Evolutionary conservation across 2,329 filamentous ascomycete species (phyloP), one percentile per base, ranked within the genome.

Genomic region (Nothopassalora personata): DNA sequence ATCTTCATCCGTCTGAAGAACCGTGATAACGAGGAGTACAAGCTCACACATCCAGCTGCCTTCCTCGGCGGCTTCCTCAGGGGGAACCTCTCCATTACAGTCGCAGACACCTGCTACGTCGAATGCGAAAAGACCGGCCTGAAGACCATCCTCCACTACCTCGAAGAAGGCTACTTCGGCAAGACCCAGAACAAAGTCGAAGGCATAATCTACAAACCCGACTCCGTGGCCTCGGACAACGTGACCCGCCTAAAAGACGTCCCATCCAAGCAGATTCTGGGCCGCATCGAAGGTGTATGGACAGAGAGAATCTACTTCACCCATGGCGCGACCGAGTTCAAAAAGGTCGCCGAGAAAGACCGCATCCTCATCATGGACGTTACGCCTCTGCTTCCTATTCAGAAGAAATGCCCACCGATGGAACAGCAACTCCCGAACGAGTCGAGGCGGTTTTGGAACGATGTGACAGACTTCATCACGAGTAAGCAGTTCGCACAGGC

Each of bases 101-200:
- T 99, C 23, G 89, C 92, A 50, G 94, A 99, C 69, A 83, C 87
- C 64, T 94, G 91, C 69, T 96, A 89, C 73, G 83, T 97, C 60
- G 92, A 87, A 43, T 99, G 94, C 75, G 83, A 88, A n/a, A 87
- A 91, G 77, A 96, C 91, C 1, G 88, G 87, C 71, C 84, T 96
- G 66, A 97, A 97, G 78, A 89, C 87, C 18, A 96, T 99, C 63
- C 77, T 99, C 50, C 87, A 95, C 69, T 99, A 99, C 73, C 79
- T 92, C 57, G 93, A 97, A 70, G 93, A 97, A 68, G 91, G 92
- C 53, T 99, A 94, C 92, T 81, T 97, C 31, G 90, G 92, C 50
- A 90, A 90, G 65, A 85, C 90, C 19, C 93, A 95, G 67, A 96
- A 97, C 75, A 91, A 88, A 71, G 88, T 99, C 36, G 86, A 95